A percentile compares a stretch with the other conserved stretches of the same genome.
These are phyloP conservation scores for Lyophyllum semitale DNA, from an alignment of 768 basidiomycete genomes.

Conservation along the genomic window DNA sequence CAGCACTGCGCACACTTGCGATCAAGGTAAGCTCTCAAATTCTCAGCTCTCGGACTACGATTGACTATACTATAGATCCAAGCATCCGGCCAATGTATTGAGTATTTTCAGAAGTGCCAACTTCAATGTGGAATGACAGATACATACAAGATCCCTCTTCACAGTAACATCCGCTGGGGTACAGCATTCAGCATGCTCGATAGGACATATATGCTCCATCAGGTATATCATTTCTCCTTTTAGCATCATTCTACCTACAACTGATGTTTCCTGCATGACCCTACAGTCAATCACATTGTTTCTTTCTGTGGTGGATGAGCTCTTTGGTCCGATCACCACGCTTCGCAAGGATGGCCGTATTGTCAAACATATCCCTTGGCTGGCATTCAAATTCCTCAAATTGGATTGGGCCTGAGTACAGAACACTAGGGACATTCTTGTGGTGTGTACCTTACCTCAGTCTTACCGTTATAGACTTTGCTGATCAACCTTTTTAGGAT, in stretches of 20 bases:
- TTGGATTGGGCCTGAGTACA: neutral
- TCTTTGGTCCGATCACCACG: neutral
- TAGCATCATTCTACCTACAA: neutral
- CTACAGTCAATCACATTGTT: neutral
- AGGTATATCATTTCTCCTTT: neutral
- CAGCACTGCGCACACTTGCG: no score
- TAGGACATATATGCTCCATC: neutral
- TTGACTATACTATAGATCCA: no score
- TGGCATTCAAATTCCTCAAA: neutral
- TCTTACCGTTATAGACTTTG: neutral
- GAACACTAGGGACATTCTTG: neutral
- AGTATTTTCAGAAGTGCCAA: no score
- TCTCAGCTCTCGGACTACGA: no score
- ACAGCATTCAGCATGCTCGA: neutral
- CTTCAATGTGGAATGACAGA: no score
- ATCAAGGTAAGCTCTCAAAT: no score
- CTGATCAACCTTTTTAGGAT: conserved; percentile 17
- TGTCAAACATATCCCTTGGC: neutral
- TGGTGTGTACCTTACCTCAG: neutral
- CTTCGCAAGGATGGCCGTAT: neutral
- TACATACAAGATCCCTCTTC: no score
- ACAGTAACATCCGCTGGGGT: neutral
- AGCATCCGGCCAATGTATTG: no score
- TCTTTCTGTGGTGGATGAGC: neutral
- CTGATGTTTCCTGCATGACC: neutral